phyloP scores from a whole-genome alignment of 305 asterid species.

The Fraxinus paxiana region DNA sequence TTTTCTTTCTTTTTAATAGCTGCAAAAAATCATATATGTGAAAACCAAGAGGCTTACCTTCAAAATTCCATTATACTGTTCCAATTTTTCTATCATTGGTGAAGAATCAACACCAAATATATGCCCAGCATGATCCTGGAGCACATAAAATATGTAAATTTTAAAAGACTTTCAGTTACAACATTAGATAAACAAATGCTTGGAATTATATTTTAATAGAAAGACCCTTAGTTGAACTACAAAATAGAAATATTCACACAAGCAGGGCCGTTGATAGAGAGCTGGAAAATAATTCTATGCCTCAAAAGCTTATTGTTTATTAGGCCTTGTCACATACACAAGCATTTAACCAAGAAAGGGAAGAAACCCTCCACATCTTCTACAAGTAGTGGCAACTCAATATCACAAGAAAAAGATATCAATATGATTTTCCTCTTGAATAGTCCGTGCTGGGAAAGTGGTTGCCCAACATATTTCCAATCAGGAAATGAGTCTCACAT shows the following conservation, averaged over 20 bases:
- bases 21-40: conserved; percentile 7
- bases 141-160: background rate
- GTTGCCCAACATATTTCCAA: background rate
- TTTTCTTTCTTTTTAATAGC: conserved; percentile 10
- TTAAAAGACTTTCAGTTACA: background rate
- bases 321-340: background rate
- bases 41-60: conserved; percentile 44
- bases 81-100: conserved; percentile 78
- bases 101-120: conserved; percentile 89
- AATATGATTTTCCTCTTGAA: background rate
- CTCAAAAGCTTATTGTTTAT: background rate
- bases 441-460: background rate
- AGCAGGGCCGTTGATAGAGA: background rate
- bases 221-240: background rate
- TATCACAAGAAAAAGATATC: conserved; percentile 1
- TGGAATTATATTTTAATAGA: background rate
- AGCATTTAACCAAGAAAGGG: background rate
- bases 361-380: background rate
- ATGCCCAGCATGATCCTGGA: conserved; percentile 98
- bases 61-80: conserved; percentile 72
- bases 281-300: background rate
- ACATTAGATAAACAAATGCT: conserved; percentile 12
- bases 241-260: background rate
- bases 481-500: background rate
- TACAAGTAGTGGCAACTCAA: background rate